Base-by-base conservation (phyloP, 495 filamentous ascomycete species). In the Pseudomonodictys pantanalensis region DNA sequence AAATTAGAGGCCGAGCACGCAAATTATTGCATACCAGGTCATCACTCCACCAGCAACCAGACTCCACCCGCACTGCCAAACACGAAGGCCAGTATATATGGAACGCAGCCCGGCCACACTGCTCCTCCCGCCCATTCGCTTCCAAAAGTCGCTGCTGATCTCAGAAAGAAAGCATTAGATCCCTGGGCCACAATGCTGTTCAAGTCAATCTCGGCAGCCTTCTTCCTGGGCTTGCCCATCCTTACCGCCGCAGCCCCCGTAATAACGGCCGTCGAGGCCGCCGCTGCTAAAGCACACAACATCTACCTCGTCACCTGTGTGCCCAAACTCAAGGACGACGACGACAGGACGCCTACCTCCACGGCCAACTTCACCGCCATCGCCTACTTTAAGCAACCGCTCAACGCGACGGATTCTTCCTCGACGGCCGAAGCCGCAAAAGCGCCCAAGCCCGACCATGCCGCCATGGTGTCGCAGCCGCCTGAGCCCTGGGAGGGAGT, bases 301-400 rank as follows among this genome's bases (percentile, higher is more conserved):
- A 56, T 56, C 28, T 56, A 56, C 22, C 53, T 56, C 12, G 42
- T 48, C 17, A 47, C 53, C 8, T 56, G 53, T 42, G 20, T 20
- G 4, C 53, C 53, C 25, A 29, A 32, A 12, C 20, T 17, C 26
- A 46, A 25, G 2, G 42, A 33, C 15, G 53, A 35, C 26, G 12
- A 3, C 38, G 12, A 41, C 38, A 35, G 32, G 15, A 7, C 32
- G 15, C 38, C 38, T 18, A 47, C 53, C 25, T 4, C 53, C n/a
- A 30, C 24, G 12, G 10, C 25, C 0, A 56, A 22, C 25, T 56
- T 56, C 53, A 47, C 53, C 41, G 53, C 53, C 12, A 11, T 46
- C 22, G 42, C 53, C 2, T 56, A 56, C 42, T 56, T 56, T 43
- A 17, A 26, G 15, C 5, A 47, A 9, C 53, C 53, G 4, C 6